These are phyloP conservation scores for Agrocybe chaxingu DNA, from an alignment of 768 basidiomycete species.

Conservation along the genomic window DNA sequence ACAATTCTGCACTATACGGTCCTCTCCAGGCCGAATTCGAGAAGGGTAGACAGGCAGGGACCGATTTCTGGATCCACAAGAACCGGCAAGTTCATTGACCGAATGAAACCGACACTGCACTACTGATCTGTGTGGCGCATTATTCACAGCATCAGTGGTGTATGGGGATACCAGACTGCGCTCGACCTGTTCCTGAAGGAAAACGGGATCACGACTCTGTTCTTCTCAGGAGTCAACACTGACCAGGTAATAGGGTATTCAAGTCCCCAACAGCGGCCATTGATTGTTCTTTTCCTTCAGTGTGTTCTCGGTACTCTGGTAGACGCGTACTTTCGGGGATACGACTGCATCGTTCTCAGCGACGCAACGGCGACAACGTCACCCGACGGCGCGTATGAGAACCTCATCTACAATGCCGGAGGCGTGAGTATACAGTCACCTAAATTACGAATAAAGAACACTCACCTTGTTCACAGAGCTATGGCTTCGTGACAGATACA, in stretches of 20 bases:
- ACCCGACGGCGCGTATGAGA: conserved; percentile 53
- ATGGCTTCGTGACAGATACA: conserved; percentile 49
- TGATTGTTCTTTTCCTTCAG: conserved; percentile 24
- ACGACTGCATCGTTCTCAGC: conserved; percentile 56
- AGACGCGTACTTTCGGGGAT: conserved; percentile 63
- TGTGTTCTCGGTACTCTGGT: conserved; percentile 64
- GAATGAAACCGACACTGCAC: not conserved
- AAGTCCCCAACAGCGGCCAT: not conserved
- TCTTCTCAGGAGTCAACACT: conserved; percentile 66
- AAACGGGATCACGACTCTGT: conserved; percentile 56
- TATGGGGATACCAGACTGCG: conserved; percentile 64
- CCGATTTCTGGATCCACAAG: conserved; percentile 73
- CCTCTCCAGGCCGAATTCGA: conserved; percentile 56
- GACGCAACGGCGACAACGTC: conserved; percentile 66
- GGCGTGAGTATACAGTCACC: conserved; percentile 36
- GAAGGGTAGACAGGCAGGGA: conserved; percentile 48
- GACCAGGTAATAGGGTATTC: conserved; percentile 45
- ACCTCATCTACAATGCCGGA: conserved; percentile 52
- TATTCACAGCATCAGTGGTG: conserved; percentile 51
- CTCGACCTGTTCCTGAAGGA: conserved; percentile 62
- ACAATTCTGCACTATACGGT: conserved; percentile 61
- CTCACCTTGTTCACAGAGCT: conserved; percentile 31
- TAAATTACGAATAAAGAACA: not conserved
- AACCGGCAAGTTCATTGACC: conserved; percentile 41
- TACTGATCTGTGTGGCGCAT: not conserved